Conservation (phyloP, 495 filamentous ascomycete species). For the Neurospora sp. region DNA sequence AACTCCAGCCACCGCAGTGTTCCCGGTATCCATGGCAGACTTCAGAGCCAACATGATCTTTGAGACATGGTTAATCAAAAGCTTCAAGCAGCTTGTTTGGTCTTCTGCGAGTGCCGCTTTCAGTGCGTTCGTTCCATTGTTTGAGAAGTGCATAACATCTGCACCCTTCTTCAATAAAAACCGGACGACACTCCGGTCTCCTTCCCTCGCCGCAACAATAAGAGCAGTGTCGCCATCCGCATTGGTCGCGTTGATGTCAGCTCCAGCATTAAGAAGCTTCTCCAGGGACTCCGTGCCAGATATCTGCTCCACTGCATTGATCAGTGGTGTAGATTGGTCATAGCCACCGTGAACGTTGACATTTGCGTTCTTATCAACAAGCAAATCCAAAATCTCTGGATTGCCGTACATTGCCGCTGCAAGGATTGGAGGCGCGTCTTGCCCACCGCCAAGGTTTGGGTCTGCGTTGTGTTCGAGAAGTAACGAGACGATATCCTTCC, state of each 20-base stretch:
- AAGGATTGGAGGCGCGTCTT: constrained; percentile 19
- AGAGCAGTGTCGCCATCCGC: constrained; percentile 24
- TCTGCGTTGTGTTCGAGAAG: constrained; percentile 22
- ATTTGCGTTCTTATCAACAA: constrained; percentile 15
- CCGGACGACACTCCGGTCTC: neutral
- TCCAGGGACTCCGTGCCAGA: neutral
- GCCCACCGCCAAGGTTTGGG: constrained; percentile 19
- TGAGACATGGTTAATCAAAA: neutral
- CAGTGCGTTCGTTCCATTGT: neutral
- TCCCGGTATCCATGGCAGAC: neutral
- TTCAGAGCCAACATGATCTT: neutral
- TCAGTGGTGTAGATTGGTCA: neutral
- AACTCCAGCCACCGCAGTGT: neutral
- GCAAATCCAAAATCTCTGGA: constrained; percentile 17
- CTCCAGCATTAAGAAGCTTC: constrained; percentile 8
- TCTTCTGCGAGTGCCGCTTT: neutral
- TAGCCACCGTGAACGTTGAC: constrained; percentile 15
- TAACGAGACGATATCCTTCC: constrained; percentile 19
- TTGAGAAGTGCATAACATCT: neutral
- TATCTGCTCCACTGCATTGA: neutral
- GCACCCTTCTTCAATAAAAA: neutral
- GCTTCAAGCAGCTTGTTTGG: neutral
- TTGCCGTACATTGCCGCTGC: constrained; percentile 17
- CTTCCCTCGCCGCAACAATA: constrained; percentile 5
- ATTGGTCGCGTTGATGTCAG: constrained; percentile 24